Evolutionary conservation across 2,329 filamentous ascomycete genomes (phyloP).

Genomic region (Tolypocladium capitatum): DNA sequence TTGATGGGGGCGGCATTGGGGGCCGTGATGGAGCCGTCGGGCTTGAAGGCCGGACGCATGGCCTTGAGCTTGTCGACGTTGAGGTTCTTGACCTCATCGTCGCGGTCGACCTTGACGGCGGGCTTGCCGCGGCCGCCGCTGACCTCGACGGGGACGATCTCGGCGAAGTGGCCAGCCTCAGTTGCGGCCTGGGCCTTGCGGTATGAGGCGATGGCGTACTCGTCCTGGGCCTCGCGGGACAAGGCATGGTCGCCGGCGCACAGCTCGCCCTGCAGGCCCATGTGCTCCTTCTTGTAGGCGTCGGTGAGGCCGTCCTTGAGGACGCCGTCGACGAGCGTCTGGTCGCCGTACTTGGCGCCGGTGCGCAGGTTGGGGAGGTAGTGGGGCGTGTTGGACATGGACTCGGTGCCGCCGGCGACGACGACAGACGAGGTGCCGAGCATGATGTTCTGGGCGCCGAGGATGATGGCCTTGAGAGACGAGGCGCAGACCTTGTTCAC

Average conservation of each 20-base stretch:
- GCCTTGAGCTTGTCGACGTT: conserved; percentile 71
- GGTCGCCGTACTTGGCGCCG: conserved; percentile 89
- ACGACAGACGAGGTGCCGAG: conserved; percentile 87
- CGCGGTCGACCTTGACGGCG: conserved; percentile 61
- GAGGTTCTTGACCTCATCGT: conserved; percentile 94
- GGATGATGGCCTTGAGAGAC: conserved; percentile 82
- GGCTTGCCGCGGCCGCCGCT: conserved; percentile 86
- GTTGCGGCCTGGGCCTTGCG: conserved; percentile 83
- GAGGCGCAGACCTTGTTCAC: conserved; percentile 99
- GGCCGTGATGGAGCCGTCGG: conserved; percentile 82
- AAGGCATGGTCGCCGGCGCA: conserved; percentile 76
- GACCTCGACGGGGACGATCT: conserved; percentile 85
- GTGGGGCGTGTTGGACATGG: conserved; percentile 96
- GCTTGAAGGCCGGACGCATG: conserved; percentile 73
- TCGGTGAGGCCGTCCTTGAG: conserved; percentile 92
- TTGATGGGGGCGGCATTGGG: conserved; percentile 95
- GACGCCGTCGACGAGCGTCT: conserved; percentile 77
- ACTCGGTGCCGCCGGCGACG: conserved; percentile 89
- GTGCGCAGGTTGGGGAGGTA: conserved; percentile 80
- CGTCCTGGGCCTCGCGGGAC: conserved; percentile 76
- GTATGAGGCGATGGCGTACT: conserved; percentile 91
- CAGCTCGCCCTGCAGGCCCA: conserved; percentile 87
- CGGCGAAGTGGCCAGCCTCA: conserved; percentile 68
- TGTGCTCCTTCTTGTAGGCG: conserved; percentile 91
- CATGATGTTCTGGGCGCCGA: conserved; percentile 94